Conservation (phyloP, 2,329 filamentous ascomycete genomes). For the Penicillium concentricum region DNA sequence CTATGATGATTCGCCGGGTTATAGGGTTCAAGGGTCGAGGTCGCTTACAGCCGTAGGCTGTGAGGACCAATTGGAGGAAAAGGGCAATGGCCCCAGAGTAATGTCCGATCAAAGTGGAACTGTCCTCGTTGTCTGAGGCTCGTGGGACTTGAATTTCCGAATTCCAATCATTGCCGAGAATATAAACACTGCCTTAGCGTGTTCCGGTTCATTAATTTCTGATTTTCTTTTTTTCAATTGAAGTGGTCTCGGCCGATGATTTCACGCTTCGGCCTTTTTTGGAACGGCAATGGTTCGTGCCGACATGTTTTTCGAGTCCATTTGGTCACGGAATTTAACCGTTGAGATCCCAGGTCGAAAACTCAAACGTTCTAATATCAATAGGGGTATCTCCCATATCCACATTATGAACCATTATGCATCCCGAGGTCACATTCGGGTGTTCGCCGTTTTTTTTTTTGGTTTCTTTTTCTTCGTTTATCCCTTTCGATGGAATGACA, state of each 20-base stretch:
- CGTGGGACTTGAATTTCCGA: neutral
- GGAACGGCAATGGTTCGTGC: neutral
- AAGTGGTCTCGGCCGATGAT: neutral
- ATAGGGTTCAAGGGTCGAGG: constrained; percentile 24
- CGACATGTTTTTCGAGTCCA: neutral
- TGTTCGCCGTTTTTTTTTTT: neutral
- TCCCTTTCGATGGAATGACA: neutral
- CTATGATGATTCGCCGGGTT: constrained; percentile 16
- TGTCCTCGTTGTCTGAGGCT: neutral
- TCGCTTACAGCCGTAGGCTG: constrained; percentile 16
- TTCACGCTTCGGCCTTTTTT: neutral
- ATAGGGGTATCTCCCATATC: neutral
- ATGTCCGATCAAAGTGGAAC: constrained; percentile 31
- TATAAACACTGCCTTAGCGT: constrained; percentile 9
- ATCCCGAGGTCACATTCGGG: neutral
- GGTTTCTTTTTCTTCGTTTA: neutral
- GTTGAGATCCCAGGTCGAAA: neutral
- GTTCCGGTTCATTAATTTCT: neutral
- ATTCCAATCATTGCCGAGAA: constrained; percentile 2
- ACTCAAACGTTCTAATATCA: constrained; percentile 1
- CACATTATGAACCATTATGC: neutral
- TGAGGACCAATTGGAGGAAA: constrained; percentile 8
- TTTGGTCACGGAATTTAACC: neutral
- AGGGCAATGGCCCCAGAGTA: constrained; percentile 11
- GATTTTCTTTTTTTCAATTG: neutral